phyloP scores from a whole-genome alignment of 305 asterid species.

The Salvia sclarea region DNA sequence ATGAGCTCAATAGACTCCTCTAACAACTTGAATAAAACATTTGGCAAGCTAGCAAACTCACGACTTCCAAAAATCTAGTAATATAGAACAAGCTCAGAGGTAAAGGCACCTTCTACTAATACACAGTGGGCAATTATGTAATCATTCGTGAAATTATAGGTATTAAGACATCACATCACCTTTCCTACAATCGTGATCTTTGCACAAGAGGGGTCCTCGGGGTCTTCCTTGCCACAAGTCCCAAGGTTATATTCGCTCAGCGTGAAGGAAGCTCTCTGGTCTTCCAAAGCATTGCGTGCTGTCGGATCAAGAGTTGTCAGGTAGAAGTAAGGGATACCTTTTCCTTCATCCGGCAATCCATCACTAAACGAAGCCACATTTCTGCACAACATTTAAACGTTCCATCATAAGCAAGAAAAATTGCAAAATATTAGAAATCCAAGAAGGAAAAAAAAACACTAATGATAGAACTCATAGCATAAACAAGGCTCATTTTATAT shows the following conservation, averaged over 20 bases:
- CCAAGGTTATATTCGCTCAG: conserved; percentile 73
- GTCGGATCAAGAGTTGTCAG: conserved; percentile 85
- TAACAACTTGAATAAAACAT: too few relatives aligned
- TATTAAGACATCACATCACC: conserved; percentile 43
- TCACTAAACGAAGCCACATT: conserved; percentile 90
- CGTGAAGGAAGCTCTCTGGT: conserved; percentile 74
- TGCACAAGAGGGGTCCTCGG: conserved; percentile 80
- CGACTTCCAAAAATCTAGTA: not conserved
- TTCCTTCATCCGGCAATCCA: conserved; percentile 70
- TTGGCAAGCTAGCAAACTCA: not conserved
- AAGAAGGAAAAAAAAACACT: not conserved
- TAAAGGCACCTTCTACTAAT: not conserved
- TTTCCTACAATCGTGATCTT: conserved; percentile 83
- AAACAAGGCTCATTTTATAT: not conserved
- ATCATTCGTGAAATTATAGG: not conserved
- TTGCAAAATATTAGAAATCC: not conserved
- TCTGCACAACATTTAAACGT: conserved; percentile 45
- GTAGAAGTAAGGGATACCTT: conserved; percentile 85
- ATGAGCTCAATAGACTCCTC: too few relatives aligned
- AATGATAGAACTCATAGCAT: not conserved
- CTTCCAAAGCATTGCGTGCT: conserved; percentile 68
- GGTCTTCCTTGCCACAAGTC: conserved; percentile 76
- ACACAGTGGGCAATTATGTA: not conserved
- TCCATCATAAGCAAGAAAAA: not conserved
- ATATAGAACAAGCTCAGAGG: not conserved